Evolutionary conservation across 805 yeast species (phyloP).

Genomic region (Pichia exigua): DNA sequence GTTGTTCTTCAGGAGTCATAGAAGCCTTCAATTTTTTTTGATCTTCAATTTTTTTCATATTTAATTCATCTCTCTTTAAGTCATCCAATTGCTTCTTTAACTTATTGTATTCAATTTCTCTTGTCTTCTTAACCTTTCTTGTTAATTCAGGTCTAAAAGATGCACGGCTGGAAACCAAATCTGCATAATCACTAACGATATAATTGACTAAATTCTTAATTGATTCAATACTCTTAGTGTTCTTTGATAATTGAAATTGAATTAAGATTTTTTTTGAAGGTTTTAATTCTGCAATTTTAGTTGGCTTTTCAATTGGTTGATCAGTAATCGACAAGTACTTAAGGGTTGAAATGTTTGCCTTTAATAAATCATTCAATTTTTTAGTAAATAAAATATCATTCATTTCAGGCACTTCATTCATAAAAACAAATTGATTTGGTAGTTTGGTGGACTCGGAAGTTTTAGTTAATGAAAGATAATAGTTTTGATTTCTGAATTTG

Average conservation of each 20-base stretch:
- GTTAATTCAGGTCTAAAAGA: constrained; percentile 67
- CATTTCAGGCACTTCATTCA: constrained; percentile 83
- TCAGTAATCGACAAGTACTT: constrained; percentile 77
- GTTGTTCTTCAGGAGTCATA: constrained; percentile 70
- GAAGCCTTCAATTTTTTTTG: constrained; percentile 58
- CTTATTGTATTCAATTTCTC: constrained; percentile 67
- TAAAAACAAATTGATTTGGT: constrained; percentile 71
- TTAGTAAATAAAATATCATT: constrained; percentile 54
- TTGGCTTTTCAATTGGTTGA: constrained; percentile 69
- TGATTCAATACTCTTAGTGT: constrained; percentile 41
- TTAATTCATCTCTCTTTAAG: constrained; percentile 56
- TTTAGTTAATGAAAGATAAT: constrained; percentile 76
- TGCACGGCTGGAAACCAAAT: constrained; percentile 29
- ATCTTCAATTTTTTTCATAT: constrained; percentile 62
- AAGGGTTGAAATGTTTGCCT: constrained; percentile 35
- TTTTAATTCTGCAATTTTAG: constrained; percentile 43
- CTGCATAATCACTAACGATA: constrained; percentile 34
- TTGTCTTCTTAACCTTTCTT: constrained; percentile 67
- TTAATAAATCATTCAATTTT: constrained; percentile 40
- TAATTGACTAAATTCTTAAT: constrained; percentile 55
- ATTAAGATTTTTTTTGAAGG: constrained; percentile 49
- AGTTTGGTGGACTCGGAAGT: constrained; percentile 65
- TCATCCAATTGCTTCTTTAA: constrained; percentile 63
- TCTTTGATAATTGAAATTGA: constrained; percentile 44
- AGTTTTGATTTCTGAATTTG: constrained; percentile 63